Conservation (phyloP, 306 rosid species). For the Lathyrus aphaca region DNA sequence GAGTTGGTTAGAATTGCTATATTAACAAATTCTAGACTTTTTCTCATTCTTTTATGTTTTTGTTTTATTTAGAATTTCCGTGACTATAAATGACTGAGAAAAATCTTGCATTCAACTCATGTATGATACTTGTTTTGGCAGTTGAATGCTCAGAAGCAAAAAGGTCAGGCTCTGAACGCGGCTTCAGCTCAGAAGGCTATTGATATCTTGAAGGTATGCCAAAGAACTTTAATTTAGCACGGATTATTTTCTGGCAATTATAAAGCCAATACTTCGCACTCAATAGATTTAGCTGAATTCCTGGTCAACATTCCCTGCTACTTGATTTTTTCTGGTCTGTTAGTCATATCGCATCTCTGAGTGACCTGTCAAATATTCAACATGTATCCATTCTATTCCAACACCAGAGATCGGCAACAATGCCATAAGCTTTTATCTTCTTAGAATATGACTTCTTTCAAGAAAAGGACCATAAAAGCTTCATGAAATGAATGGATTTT, state of each 20-base stretch:
- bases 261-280: background rate
- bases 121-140: conserved; percentile 40
- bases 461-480: background rate
- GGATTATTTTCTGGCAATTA: background rate
- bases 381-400: background rate
- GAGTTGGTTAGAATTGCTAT: too few species aligned
- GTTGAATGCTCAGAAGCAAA: conserved; percentile 96
- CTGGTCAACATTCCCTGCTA: background rate
- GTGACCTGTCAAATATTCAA: conserved; percentile 4
- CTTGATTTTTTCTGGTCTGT: background rate
- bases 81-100: background rate
- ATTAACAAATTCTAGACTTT: background rate
- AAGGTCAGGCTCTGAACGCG: conserved; percentile 87
- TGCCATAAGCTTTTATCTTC: background rate
- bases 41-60: background rate
- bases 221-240: conserved; percentile 22
- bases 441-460: background rate
- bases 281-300: background rate
- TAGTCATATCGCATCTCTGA: background rate
- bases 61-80: background rate
- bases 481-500: background rate
- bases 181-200: conserved; percentile 89
- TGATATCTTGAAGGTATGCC: conserved; percentile 79
- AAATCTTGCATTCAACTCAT: background rate
- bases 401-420: background rate